Conservation (phyloP, 345 rosid species). For the Theobroma cacao region DNA sequence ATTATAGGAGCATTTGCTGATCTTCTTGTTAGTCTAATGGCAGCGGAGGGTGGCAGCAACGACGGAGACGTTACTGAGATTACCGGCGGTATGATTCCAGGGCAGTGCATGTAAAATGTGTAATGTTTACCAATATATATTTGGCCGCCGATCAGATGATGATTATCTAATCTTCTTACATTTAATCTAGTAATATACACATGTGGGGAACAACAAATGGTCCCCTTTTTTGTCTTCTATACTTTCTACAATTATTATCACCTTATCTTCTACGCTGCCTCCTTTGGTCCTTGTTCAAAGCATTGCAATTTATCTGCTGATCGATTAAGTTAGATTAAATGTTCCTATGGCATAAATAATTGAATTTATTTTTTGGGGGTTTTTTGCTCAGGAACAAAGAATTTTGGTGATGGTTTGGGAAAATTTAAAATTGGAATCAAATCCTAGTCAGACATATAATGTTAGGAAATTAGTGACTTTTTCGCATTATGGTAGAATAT, state of each 20-base stretch:
- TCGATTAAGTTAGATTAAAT: not conserved
- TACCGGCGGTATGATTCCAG: slow-evolving; percentile 6
- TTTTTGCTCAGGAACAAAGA: too few species aligned
- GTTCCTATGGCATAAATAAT: too few species aligned
- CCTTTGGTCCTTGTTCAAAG: not conserved
- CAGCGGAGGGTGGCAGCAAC: slow-evolving; percentile 9
- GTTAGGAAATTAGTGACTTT: not conserved
- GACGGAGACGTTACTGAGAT: not conserved
- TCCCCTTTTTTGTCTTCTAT: not conserved
- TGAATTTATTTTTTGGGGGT: too few species aligned
- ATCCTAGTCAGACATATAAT: not conserved
- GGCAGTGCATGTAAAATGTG: slow-evolving; percentile 13
- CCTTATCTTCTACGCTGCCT: not conserved
- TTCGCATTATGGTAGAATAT: not conserved
- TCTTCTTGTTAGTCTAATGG: slow-evolving; percentile 65
- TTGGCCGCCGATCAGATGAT: slow-evolving; percentile 6
- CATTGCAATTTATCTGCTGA: not conserved
- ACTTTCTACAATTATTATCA: not conserved
- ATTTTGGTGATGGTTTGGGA: not conserved
- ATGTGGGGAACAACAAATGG: too few species aligned
- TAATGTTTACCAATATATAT: not conserved
- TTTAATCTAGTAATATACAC: not conserved
- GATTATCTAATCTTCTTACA: slow-evolving; percentile 15
- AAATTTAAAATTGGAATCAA: not conserved
- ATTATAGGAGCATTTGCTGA: slow-evolving; percentile 80